Base-by-base conservation (phyloP, 2,329 filamentous ascomycete species). In the Epicoccum nigrum region DNA sequence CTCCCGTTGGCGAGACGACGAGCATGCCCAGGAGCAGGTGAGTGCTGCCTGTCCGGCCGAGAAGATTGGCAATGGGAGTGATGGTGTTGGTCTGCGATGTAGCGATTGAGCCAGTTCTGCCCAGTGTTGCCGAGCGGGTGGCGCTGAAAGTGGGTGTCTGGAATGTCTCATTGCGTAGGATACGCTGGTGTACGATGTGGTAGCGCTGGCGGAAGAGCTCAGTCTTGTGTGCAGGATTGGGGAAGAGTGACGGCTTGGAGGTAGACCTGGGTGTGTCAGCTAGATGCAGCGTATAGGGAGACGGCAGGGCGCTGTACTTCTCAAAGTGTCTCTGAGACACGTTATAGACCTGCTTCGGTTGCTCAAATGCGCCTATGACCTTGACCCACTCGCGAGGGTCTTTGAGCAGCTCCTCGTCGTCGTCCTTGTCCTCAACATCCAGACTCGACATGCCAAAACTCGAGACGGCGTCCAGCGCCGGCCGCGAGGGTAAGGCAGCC, bases 121-220 rank as follows among this genome's bases (percentile, higher is more conserved):
- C 81, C 2, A 86, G 74, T 1, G 81, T 78, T 17, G 70, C 62
- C 1, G 79, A 76, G n/a, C 69, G 69, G 13, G 75, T 81, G 2
- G 82, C 81, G 7, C 87, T 84, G 47, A 96, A 86, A 16, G 88
- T 81, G 1, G 92, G 91, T 16, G 86, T 86, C 71, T 97, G 92
- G 64, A 99, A 99, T 16, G 90, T 87, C 73, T 97, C 92, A 69
- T 97, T 97, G 40, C 94, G 87, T 32, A 97, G 83, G 15, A 97
- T 83, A 15, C 94, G 87, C 72, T 97, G 93, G 70, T 97, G 89
- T 42, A 97, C 88, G 46, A 97, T 83, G 64, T 96, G 89, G 72
- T 95, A 97, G 56, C 92, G 84, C 70, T 97, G 92, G 59, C 92
- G 85, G 75, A 97, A 97, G 35, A 94, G 79, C 3, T 85, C 80